Conservation (phyloP, 202 grass and related monocot species). For the Zoysia matrella region DNA sequence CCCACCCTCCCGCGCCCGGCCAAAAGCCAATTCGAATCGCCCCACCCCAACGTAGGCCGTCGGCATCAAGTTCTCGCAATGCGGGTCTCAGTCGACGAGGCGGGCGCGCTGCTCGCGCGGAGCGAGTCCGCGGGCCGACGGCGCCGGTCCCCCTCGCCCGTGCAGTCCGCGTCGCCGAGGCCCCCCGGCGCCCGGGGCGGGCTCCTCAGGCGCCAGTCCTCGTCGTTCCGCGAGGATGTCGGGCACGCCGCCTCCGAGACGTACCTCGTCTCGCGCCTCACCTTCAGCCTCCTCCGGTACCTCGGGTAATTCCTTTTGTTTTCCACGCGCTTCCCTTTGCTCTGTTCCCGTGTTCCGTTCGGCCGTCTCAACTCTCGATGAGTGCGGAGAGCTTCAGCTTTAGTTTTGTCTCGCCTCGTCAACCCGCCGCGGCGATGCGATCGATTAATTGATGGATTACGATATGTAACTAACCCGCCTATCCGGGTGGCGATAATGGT, state of each 20-base stretch:
- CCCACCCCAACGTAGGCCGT: neutral
- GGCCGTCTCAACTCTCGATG: neutral
- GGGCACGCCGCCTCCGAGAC: constrained; percentile 89
- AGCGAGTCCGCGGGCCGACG: constrained; percentile 54
- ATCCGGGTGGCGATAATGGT: neutral
- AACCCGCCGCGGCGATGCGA: neutral
- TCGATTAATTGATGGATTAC: constrained; percentile 5
- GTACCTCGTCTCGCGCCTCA: constrained; percentile 81
- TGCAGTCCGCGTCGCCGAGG: constrained; percentile 36
- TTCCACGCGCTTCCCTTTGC: neutral
- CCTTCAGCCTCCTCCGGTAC: constrained; percentile 76
- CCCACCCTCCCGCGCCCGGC: neutral
- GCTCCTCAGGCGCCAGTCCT: constrained; percentile 46
- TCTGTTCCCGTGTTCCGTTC: neutral
- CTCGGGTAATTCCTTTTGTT: constrained; percentile 65
- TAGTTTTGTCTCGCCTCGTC: neutral
- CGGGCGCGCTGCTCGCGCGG: constrained; percentile 57
- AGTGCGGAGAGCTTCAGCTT: neutral
- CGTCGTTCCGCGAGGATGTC: constrained; percentile 79
- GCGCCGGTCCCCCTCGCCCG: constrained; percentile 38
- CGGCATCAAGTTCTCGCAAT: constrained; percentile 1
- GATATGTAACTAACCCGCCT: neutral
- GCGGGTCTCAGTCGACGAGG: constrained; percentile 43
- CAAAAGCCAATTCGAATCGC: constrained; percentile 33
- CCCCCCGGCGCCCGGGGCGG: constrained; percentile 20